phyloP scores from a whole-genome alignment of 345 rosid genomes.

The Acer yangbiense region DNA sequence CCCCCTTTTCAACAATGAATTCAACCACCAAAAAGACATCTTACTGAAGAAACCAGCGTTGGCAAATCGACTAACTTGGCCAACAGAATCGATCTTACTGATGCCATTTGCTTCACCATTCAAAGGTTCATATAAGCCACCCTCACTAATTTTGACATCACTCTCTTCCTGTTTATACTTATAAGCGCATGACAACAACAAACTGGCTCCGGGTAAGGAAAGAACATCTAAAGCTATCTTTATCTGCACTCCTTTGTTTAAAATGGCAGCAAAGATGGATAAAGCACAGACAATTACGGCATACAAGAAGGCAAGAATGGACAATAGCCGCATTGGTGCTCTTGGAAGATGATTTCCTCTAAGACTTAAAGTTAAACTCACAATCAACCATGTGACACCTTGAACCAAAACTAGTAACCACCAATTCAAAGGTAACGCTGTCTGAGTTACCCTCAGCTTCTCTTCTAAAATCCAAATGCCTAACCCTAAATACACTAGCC shows the following conservation, averaged over 20 bases:
- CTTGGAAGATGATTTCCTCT: slow-evolving; percentile 37
- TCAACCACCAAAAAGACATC: slow-evolving; percentile 94
- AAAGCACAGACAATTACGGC: slow-evolving; percentile 43
- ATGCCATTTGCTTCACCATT: slow-evolving; percentile 38
- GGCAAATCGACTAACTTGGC: slow-evolving; percentile 48
- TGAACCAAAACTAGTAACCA: slow-evolving; percentile 59
- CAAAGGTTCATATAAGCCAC: slow-evolving; percentile 59
- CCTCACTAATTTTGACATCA: slow-evolving; percentile 25
- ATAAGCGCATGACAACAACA: slow-evolving; percentile 56
- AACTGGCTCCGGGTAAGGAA: slow-evolving; percentile 58
- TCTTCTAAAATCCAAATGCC: slow-evolving; percentile 67
- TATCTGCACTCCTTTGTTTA: slow-evolving; percentile 22
- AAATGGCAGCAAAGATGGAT: slow-evolving; percentile 42
- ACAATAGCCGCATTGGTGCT: slow-evolving; percentile 42
- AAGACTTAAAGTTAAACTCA: slow-evolving; percentile 53
- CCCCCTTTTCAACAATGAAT: slow-evolving; percentile 71
- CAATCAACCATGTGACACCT: slow-evolving; percentile 65
- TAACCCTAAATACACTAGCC: slow-evolving; percentile 52
- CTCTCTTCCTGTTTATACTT: slow-evolving; percentile 31
- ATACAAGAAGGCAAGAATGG: slow-evolving; percentile 56
- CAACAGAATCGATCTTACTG: slow-evolving; percentile 29
- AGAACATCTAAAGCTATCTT: slow-evolving; percentile 50
- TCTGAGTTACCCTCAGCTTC: slow-evolving; percentile 36
- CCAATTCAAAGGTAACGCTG: slow-evolving; percentile 46
- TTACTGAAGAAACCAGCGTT: slow-evolving; percentile 64